phyloP scores from a whole-genome alignment of 495 filamentous ascomycete genomes.

The Barbatosphaeria neglecta region DNA sequence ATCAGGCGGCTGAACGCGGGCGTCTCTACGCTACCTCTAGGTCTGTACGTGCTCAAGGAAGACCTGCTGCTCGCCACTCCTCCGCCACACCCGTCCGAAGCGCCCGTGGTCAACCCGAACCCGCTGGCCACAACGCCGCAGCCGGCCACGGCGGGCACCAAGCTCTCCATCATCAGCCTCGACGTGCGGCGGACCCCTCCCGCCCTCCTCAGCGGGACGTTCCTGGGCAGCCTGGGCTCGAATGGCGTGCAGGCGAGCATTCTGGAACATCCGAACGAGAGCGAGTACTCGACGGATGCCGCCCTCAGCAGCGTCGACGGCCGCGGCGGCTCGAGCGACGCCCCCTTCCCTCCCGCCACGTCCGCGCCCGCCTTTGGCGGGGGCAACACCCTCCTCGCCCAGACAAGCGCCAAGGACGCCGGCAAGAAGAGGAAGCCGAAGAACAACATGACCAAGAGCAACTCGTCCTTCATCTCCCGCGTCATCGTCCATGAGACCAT shows the following conservation, averaged over 20 bases:
- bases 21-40: slow-evolving; percentile 41
- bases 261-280: slow-evolving; percentile 47
- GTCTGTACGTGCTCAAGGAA: slow-evolving; percentile 80
- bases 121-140: slow-evolving; percentile 74
- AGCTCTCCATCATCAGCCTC: slow-evolving; percentile 63
- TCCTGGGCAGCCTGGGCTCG: slow-evolving; percentile 18
- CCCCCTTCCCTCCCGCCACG: slow-evolving; percentile 17
- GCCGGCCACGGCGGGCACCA: slow-evolving; percentile 77
- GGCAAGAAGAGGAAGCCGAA: slow-evolving; percentile 82
- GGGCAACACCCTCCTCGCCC: slow-evolving; percentile 60
- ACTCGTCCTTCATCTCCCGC: slow-evolving; percentile 89
- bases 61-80: slow-evolving; percentile 87
- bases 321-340: slow-evolving; percentile 32
- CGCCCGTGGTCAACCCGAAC: slow-evolving; percentile 72
- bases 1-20: background rate
- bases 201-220: slow-evolving; percentile 35
- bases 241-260: slow-evolving; percentile 40
- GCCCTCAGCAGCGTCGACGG: slow-evolving; percentile 35
- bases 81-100: slow-evolving; percentile 88
- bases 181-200: slow-evolving; percentile 48
- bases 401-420: slow-evolving; percentile 55
- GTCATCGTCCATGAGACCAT: slow-evolving; percentile 84
- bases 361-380: slow-evolving; percentile 70
- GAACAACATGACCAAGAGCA: slow-evolving; percentile 95
- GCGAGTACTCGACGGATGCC: slow-evolving; percentile 48